Evolutionary conservation across 2,329 filamentous ascomycete genomes (phyloP).

Genomic region (Cryoendolithus antarcticus): DNA sequence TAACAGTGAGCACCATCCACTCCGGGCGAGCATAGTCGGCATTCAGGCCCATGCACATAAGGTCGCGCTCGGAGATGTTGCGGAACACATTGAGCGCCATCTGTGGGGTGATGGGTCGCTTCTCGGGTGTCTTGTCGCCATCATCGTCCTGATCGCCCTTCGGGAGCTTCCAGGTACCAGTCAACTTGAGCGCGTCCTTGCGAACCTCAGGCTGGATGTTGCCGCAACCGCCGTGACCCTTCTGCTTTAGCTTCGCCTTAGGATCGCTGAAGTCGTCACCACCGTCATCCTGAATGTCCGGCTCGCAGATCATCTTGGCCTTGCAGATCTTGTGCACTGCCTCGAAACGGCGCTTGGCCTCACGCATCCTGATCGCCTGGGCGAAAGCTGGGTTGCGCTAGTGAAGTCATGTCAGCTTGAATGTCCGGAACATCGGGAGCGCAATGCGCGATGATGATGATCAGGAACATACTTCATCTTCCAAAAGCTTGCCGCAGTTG

Average conservation of each 20-base stretch:
- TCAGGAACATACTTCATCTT: slow-evolving; percentile 86
- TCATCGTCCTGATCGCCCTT: slow-evolving; percentile 65
- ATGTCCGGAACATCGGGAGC: slow-evolving; percentile 10
- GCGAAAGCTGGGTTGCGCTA: slow-evolving; percentile 76
- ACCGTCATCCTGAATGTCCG: slow-evolving; percentile 55
- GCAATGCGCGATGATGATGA: background rate
- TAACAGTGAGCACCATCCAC: slow-evolving; percentile 94
- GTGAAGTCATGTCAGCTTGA: slow-evolving; percentile 32
- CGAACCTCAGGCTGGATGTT: slow-evolving; percentile 81
- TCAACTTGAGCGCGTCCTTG: slow-evolving; percentile 73
- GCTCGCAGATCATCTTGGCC: slow-evolving; percentile 72
- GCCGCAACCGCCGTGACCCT: slow-evolving; percentile 77
- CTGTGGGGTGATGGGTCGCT: slow-evolving; percentile 69
- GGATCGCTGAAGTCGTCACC: slow-evolving; percentile 56
- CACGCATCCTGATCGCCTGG: slow-evolving; percentile 69
- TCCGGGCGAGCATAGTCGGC: slow-evolving; percentile 91
- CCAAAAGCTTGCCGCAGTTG: slow-evolving; percentile 94
- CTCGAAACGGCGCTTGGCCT: slow-evolving; percentile 90
- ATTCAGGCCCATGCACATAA: slow-evolving; percentile 80
- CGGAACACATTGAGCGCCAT: slow-evolving; percentile 78
- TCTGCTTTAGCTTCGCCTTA: slow-evolving; percentile 40
- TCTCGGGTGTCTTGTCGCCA: slow-evolving; percentile 55
- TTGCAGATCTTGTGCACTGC: slow-evolving; percentile 87
- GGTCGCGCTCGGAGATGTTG: slow-evolving; percentile 70
- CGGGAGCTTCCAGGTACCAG: slow-evolving; percentile 57